Conservation (phyloP, 2,329 filamentous ascomycete genomes). For the Chalaropsis ovoidea region DNA sequence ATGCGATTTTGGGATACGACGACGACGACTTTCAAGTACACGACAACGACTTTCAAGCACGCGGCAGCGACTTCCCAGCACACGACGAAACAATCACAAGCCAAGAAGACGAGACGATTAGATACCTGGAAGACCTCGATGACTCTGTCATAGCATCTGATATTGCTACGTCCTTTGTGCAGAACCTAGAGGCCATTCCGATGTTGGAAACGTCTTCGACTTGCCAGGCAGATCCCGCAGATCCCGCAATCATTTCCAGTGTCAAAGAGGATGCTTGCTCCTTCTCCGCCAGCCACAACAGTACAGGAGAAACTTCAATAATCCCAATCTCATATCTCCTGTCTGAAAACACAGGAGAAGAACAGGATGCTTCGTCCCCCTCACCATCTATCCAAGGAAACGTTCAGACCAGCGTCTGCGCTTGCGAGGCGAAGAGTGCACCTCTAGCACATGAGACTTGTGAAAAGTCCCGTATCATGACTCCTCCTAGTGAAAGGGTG, state of each 20-base stretch:
- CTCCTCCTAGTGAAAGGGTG: neutral
- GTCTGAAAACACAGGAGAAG: neutral
- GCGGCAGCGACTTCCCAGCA: neutral
- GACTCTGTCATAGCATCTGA: neutral
- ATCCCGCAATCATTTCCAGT: too few species aligned
- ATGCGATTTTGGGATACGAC: neutral
- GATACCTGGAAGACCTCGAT: neutral
- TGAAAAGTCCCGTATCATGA: conserved; percentile 7
- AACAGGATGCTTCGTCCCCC: neutral
- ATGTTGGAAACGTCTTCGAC: neutral
- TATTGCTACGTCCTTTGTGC: too few species aligned
- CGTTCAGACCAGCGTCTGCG: neutral
- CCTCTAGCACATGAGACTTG: neutral
- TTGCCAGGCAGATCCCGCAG: neutral
- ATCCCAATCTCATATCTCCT: conserved; percentile 11
- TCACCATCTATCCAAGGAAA: neutral
- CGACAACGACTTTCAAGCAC: neutral
- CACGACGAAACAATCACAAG: neutral
- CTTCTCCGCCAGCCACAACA: neutral
- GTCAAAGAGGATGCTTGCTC: neutral
- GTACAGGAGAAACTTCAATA: neutral
- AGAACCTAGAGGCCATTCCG: neutral
- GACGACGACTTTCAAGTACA: neutral
- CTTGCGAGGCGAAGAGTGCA: conserved; percentile 4
- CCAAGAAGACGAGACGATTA: neutral